These are phyloP conservation scores for Myriosclerotinia curreyana DNA, from an alignment of 2,329 filamentous ascomycete species.

Conservation along the genomic window DNA sequence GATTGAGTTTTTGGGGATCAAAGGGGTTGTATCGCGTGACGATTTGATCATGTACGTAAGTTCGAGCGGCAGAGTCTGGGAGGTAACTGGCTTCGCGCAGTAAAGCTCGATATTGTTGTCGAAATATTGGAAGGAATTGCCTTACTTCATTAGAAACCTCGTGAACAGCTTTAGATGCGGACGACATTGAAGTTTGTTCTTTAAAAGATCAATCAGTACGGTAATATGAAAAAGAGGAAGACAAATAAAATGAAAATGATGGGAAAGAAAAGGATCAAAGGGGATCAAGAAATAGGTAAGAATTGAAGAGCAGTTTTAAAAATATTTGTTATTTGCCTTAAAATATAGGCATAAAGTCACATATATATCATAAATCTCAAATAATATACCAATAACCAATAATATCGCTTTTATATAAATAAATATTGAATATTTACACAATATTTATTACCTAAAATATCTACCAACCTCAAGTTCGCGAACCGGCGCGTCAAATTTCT, in stretches of 20 bases:
- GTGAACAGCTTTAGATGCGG: background rate
- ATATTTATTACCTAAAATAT: background rate
- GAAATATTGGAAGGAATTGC: conserved; percentile 11
- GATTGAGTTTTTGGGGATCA: conserved; percentile 9
- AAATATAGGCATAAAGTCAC: conserved; percentile 1
- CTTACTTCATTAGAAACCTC: background rate
- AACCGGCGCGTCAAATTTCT: conserved; percentile 12
- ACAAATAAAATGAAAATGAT: no score
- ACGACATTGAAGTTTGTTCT: background rate
- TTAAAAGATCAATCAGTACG: background rate
- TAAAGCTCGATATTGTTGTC: conserved; percentile 55
- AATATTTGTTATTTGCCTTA: background rate
- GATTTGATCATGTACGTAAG: conserved; percentile 46
- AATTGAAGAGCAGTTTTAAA: background rate
- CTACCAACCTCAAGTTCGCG: background rate
- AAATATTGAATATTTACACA: background rate
- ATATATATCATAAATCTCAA: background rate
- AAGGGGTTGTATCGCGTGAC: conserved; percentile 45
- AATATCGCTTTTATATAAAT: no score
- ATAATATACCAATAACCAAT: no score
- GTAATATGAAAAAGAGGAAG: no score
- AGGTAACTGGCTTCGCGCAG: conserved; percentile 61
- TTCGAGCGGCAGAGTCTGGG: conserved; percentile 48
- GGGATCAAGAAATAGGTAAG: no score
- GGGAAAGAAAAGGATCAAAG: no score